Evolutionary conservation across 2,329 filamentous ascomycete genomes (phyloP), one percentile per base, ranked within the genome.

Genomic region (Stagonosporopsis vannaccii): DNA sequence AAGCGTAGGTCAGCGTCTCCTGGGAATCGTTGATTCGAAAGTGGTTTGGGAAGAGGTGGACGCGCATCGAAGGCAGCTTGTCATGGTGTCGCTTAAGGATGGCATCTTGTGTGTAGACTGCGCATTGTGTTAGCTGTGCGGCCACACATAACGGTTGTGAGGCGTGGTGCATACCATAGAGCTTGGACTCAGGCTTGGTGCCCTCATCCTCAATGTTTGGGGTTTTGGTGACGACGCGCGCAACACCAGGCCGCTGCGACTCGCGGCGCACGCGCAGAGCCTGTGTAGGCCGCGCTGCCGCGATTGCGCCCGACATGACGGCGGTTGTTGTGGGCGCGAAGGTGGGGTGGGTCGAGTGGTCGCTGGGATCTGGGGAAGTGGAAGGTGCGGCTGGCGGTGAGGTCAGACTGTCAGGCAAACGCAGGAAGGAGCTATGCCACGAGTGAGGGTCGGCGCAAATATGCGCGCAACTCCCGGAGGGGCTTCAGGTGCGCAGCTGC

Each of bases 1-100:
- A 97, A 68, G 91, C 91, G 77, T 98, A 98, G 5, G 86, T 84
- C 68, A 97, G 97, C 72, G 90, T 94, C 70, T 93, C 91, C 75
- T 97, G 92, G 76, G 97, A 94, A 68, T 92, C 87, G 66, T 98
- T 94, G 78, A 99, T 59, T 56, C 73, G 70, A 73, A 97, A 98
- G 77, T 97, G 89, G 4, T 85, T 92, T 9, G 87, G 84, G 72
- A 97, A 88, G 28, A 99, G 81, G 74, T 97, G 93, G 22, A 99
- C 81, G 46, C 94, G 87, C 22, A 99, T 81, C 4, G 94, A 98
- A 0, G 95, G 93, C 8, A 88, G 86, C 46, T 83, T 83, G 69
- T 84, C 86, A 36, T 81, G 82, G 76, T 89, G 92, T 77, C 93
- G 96, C 67, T 85, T 87, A n/a, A 98, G 81, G 43, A 98, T 92